Base-by-base conservation (phyloP, 2,329 filamentous ascomycete species). In the Epichloe amarillans region DNA sequence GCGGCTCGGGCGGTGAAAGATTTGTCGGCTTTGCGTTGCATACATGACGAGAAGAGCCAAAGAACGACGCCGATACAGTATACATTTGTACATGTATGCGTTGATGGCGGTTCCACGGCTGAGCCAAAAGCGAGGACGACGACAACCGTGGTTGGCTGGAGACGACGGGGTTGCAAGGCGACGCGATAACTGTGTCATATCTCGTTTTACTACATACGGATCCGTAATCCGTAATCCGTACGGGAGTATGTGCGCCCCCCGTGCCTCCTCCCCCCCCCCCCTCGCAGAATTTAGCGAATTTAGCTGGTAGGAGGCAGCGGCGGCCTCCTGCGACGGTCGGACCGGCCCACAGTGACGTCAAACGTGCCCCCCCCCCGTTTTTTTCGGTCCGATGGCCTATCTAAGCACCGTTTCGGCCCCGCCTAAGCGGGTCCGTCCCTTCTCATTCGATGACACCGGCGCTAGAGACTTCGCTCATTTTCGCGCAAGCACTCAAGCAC, bases 271-370 rank as follows among this genome's bases (percentile, higher is more conserved):
- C 21, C 23, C 26, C n/a, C n/a, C 4, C 21, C 23, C 42, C 42
- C 42, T 44, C 23, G 14, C 26, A 44, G 42, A 35, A n/a, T 44
- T 19, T 12, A 11, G 5, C 23, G 42, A 35, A n/a, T 44, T 19
- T 12, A n/a, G 5, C 23, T 23, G 15, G 14, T 37, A 6, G 36
- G 43, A 38, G 43, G 26, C 49, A 37, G 21, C 15, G 12, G 14
- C 49, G 33, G 12, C 26, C 17, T 39, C 43, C 39, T 26, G n/a
- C 38, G 51, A 45, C 50, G 49, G 53, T 52, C 49, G 35, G 50
- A 35, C 47, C 47, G 53, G 49, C 39, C 59, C 54, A 56, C 51
- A 35, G 47, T 66, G 64, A 66, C 64, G 63, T 66, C 62, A 65
- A 66, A 55, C n/a, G n/a, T n/a, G 10, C 0, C 21, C 26, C 42